phyloP scores from a whole-genome alignment of 768 basidiomycete genomes.

The Tulasnella calospora region DNA sequence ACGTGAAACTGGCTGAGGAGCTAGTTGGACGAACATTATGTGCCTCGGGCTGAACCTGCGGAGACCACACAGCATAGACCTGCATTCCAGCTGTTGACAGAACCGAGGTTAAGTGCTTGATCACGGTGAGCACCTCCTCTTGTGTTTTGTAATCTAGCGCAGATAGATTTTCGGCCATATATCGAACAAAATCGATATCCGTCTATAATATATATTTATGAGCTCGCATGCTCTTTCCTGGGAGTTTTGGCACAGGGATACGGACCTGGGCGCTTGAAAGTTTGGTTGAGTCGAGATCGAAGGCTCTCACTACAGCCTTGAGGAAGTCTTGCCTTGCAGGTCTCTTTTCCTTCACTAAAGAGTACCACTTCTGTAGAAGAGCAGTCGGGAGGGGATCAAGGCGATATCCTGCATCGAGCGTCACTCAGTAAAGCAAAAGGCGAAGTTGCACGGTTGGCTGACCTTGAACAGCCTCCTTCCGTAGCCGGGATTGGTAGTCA shows the following conservation, averaged over 20 bases:
- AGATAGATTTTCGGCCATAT: slow-evolving; percentile 92
- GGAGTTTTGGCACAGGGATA: neutral
- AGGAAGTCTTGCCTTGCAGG: slow-evolving; percentile 79
- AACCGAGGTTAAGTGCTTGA: slow-evolving; percentile 69
- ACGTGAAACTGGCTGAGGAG: no score
- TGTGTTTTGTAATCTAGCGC: slow-evolving; percentile 91
- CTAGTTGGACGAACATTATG: neutral
- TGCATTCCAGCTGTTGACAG: slow-evolving; percentile 79
- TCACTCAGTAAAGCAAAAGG: neutral
- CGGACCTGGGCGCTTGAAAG: slow-evolving; percentile 56
- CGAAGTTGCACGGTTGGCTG: slow-evolving; percentile 18
- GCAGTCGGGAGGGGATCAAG: slow-evolving; percentile 62
- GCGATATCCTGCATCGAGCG: slow-evolving; percentile 52
- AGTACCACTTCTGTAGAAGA: slow-evolving; percentile 84
- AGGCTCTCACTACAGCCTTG: slow-evolving; percentile 71
- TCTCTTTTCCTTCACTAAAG: slow-evolving; percentile 88
- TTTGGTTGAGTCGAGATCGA: slow-evolving; percentile 61
- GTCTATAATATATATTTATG: slow-evolving; percentile 44
- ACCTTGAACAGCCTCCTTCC: slow-evolving; percentile 52
- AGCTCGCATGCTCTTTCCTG: neutral
- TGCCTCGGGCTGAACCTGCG: slow-evolving; percentile 41
- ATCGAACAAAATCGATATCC: slow-evolving; percentile 80
- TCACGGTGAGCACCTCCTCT: slow-evolving; percentile 84
- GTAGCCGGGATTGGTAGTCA: slow-evolving; percentile 68
- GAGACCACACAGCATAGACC: slow-evolving; percentile 67